Evolutionary conservation across 192 early-diverging fungal genomes (phyloP).

Genomic region (Entophlyctis luteolus): DNA sequence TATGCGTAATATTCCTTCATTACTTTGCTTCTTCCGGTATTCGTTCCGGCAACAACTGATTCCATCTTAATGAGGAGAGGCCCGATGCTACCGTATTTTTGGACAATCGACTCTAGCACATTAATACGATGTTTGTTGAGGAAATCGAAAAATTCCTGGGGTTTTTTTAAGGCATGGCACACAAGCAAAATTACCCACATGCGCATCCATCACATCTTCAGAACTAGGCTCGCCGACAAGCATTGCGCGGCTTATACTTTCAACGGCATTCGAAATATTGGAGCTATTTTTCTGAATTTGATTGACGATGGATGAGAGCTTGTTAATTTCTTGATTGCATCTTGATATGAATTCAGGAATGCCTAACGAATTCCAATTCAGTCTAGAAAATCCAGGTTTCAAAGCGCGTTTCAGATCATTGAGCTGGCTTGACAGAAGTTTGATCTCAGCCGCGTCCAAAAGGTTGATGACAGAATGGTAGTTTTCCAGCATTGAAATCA

Average conservation of each 20-base stretch:
- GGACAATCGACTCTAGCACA: conserved; percentile 46
- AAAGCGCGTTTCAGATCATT: conserved; percentile 57
- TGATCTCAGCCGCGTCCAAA: conserved; percentile 52
- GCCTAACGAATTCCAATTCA: conserved; percentile 65
- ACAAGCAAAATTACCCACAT: conserved; percentile 31
- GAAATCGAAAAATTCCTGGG: conserved; percentile 59
- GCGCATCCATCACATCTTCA: conserved; percentile 53
- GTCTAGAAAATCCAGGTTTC: conserved; percentile 58
- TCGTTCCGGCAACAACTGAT: conserved; percentile 59
- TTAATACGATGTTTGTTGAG: conserved; percentile 49
- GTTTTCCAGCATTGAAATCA: conserved; percentile 49
- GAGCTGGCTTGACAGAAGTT: conserved; percentile 50
- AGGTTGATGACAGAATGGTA: conserved; percentile 49
- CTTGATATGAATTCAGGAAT: conserved; percentile 59
- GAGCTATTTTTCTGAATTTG: conserved; percentile 59
- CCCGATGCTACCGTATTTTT: conserved; percentile 56
- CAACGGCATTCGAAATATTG: conserved; percentile 53
- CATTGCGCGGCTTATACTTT: conserved; percentile 45
- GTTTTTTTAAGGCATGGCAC: conserved; percentile 10
- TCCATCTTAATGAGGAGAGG: conserved; percentile 64
- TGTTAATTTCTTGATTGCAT: conserved; percentile 62
- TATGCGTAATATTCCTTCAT: conserved; percentile 58
- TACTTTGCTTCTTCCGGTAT: conserved; percentile 57
- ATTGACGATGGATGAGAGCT: conserved; percentile 59
- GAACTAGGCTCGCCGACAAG: conserved; percentile 48